Conservation (phyloP, 1,284 basidiomycete genomes). For the Rhizoctonia solani region DNA sequence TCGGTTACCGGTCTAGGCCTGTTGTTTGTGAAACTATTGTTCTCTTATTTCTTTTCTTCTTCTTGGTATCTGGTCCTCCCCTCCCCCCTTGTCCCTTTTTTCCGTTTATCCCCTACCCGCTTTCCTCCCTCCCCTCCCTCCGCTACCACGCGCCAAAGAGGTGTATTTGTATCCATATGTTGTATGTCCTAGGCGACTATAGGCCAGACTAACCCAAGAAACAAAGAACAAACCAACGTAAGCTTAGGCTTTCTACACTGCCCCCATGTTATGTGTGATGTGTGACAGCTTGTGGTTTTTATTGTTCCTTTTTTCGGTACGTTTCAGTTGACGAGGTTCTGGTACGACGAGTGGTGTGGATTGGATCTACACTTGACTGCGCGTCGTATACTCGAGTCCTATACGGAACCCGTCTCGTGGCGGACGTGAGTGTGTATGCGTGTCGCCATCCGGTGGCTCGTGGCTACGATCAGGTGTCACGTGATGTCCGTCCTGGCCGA, state of each 20-base stretch:
- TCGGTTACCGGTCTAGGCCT: no score
- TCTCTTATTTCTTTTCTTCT: no score
- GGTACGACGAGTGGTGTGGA: no score
- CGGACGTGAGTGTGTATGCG: no score
- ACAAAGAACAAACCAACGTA: not conserved
- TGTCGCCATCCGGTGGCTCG: not conserved
- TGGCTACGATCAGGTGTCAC: not conserved
- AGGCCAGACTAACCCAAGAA: not conserved
- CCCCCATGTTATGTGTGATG: not conserved
- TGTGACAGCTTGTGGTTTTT: not conserved
- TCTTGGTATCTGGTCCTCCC: no score
- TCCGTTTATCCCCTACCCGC: not conserved
- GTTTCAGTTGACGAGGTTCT: not conserved
- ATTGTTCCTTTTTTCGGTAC: not conserved
- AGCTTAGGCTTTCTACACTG: not conserved
- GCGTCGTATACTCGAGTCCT: no score
- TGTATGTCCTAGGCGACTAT: constrained; percentile 9
- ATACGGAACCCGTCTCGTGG: not conserved
- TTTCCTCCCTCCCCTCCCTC: not conserved
- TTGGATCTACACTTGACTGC: no score
- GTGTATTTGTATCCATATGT: constrained; percentile 13
- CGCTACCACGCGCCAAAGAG: not conserved
- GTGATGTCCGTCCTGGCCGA: not conserved
- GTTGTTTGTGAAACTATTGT: no score
- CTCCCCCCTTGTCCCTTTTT: not conserved